Evolutionary conservation across 2,329 filamentous ascomycete species (phyloP), one percentile per base, ranked within the genome.

Genomic region (Cladophialophora immunda): DNA sequence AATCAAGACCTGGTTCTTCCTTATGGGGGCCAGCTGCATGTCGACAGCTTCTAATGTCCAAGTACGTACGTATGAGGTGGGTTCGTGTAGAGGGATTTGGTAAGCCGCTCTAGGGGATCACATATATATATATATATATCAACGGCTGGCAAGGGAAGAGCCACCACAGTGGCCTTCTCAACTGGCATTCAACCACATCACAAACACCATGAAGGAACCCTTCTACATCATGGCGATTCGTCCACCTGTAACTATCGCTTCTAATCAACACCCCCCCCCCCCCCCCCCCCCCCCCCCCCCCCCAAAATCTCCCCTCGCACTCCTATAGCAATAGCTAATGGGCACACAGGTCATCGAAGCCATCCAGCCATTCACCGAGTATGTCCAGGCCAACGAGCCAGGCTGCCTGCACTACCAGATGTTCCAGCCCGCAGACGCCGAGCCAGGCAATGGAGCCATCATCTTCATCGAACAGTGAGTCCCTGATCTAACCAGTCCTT

Each of bases 141-240:
- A 38, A 38, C 34, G 9, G 34, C 34, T 15, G 11, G 9, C 15
- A 4, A 15, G 34, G 9, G 4, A 38, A 8, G 13, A 13, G 9
- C 15, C 34, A 38, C 8, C 34, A 15, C n/a, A 15, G 4, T 13
- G 1, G 13, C 15, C 34, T 38, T 11, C 34, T 30, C 34, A 38
- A 3, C 2, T 15, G 34, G 9, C 34, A 38, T 38, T 38, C 34
- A 38, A 38, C 11, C 11, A 38, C 29, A 38, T 4, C 11, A 15
- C 34, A 38, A 38, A 38, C 34, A 38, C 15, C 13, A 38, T 38
- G 34, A 32, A 59, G 27, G 57, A 50, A 22, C 57, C 57, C 4
- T 59, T 59, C 38, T 47, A 59, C 36, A 50, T 59, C 19, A 17
- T 59, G 15, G 38, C 57, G n/a, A n/a, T n/a, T n/a, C n/a, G n/a